Conservation (phyloP, 1,284 basidiomycete genomes). For the Xerocomus minutiporus region DNA sequence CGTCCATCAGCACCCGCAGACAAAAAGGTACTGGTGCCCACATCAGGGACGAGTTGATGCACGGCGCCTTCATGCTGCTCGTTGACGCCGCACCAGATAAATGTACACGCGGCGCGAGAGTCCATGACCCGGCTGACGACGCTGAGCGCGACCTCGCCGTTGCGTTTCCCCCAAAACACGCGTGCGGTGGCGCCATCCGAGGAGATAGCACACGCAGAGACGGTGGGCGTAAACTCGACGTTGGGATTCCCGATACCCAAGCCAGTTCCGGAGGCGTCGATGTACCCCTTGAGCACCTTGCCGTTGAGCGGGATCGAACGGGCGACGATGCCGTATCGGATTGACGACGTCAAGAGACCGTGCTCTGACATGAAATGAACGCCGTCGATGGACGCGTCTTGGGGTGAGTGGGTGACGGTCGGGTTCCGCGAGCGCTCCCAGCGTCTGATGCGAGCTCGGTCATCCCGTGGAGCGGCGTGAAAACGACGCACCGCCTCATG, state of each 20-base stretch:
- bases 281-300: slow-evolving; percentile 66
- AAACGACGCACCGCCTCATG: slow-evolving; percentile 45
- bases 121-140: slow-evolving; percentile 58
- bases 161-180: slow-evolving; percentile 72
- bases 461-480: background rate
- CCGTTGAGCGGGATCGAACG: slow-evolving; percentile 72
- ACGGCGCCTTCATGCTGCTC: slow-evolving; percentile 63
- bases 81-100: slow-evolving; percentile 43
- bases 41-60: slow-evolving; percentile 48
- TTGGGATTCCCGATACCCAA: slow-evolving; percentile 73
- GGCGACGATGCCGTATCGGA: slow-evolving; percentile 69
- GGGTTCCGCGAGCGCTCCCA: slow-evolving; percentile 67
- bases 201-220: slow-evolving; percentile 52
- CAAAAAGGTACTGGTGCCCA: slow-evolving; percentile 36
- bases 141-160: slow-evolving; percentile 67
- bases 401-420: slow-evolving; percentile 58
- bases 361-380: slow-evolving; percentile 57
- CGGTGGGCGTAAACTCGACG: slow-evolving; percentile 68
- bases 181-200: slow-evolving; percentile 66
- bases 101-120: slow-evolving; percentile 42
- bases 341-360: slow-evolving; percentile 61
- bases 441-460: slow-evolving; percentile 42
- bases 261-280: slow-evolving; percentile 65
- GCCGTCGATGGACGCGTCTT: slow-evolving; percentile 48
- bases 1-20: slow-evolving; percentile 60